Percentiles rank a stretch among this genome's conserved stretches.
Evolutionary conservation across 2,329 filamentous ascomycete species (phyloP).

Genomic region (Diaporthe citrichinensis): DNA sequence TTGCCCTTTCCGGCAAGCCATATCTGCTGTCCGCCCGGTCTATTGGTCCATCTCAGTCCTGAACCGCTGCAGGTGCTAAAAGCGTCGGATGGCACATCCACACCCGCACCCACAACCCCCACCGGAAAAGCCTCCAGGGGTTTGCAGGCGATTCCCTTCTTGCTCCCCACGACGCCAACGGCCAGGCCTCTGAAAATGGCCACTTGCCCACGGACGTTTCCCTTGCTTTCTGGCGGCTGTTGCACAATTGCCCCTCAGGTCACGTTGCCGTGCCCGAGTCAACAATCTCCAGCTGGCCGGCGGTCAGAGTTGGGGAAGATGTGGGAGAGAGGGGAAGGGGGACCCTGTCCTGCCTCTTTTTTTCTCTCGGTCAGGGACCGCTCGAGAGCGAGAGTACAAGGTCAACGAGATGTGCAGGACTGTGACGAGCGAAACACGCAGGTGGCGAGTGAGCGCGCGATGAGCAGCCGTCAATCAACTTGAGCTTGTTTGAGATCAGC

Average conservation of each 20-base stretch:
- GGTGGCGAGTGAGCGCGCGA: conserved; percentile 1
- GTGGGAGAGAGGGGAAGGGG: neutral
- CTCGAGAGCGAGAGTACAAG: neutral
- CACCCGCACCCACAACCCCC: conserved; percentile 20
- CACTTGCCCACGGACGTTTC: conserved; percentile 6
- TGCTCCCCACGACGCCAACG: conserved; percentile 4
- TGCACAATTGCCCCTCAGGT: conserved; percentile 5
- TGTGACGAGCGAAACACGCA: conserved; percentile 2
- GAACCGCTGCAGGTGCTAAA: conserved; percentile 27
- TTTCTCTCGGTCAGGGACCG: conserved; percentile 25
- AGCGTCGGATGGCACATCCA: conserved; percentile 21
- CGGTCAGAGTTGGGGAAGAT: conserved; percentile 7
- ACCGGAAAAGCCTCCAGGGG: conserved; percentile 5
- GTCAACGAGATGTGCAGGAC: neutral
- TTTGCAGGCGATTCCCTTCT: neutral
- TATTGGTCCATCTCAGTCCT: conserved; percentile 34
- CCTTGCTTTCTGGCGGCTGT: neutral
- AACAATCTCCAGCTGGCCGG: neutral
- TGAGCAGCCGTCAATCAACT: conserved; percentile 10
- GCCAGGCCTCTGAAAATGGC: conserved; percentile 17
- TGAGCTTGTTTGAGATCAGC: conserved; percentile 32
- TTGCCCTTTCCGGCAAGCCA: conserved; percentile 33
- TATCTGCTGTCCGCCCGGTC: conserved; percentile 7
- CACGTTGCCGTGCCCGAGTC: conserved; percentile 25
- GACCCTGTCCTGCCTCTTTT: neutral